Conservation (phyloP, 2,329 filamentous ascomycete genomes). For the Talaromyces sp. region DNA sequence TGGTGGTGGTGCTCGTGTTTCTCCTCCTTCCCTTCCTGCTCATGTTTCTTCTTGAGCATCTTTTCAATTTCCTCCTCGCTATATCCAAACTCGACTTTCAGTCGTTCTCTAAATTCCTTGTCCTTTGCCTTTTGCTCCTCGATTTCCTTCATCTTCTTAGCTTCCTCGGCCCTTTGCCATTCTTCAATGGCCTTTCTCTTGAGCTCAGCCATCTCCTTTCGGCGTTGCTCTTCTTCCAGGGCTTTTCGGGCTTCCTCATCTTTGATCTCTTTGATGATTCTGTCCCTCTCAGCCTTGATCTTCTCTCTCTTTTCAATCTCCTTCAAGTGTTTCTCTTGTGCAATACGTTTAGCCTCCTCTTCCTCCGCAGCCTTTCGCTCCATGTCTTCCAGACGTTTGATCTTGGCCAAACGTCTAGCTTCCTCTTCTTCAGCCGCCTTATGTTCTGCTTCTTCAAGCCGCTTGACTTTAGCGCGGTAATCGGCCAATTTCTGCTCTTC, state of each 20-base stretch:
- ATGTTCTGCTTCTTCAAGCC: constrained; percentile 42
- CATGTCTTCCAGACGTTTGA: constrained; percentile 25
- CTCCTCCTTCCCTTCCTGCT: constrained; percentile 31
- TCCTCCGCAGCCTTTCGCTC: constrained; percentile 25
- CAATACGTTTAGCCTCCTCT: constrained; percentile 32
- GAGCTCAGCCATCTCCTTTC: constrained; percentile 40
- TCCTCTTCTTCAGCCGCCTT: constrained; percentile 24
- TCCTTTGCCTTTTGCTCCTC: constrained; percentile 52
- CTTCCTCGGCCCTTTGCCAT: constrained; percentile 51
- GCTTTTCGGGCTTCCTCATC: constrained; percentile 47
- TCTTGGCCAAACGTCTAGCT: constrained; percentile 18
- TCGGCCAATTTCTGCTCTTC: constrained; percentile 22
- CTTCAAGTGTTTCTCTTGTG: constrained; percentile 30
- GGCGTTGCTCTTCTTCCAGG: constrained; percentile 28
- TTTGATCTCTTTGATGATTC: constrained; percentile 33
- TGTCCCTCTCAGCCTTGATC: constrained; percentile 46
- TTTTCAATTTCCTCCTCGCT: constrained; percentile 43
- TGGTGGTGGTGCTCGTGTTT: constrained; percentile 20
- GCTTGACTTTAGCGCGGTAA: constrained; percentile 21
- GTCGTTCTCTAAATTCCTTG: constrained; percentile 46
- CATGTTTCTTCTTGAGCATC: constrained; percentile 39
- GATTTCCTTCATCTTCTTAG: constrained; percentile 48
- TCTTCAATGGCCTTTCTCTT: constrained; percentile 52
- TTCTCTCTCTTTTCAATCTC: constrained; percentile 38
- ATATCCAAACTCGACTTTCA: constrained; percentile 40